Percentiles rank a stretch among this genome's conserved stretches.
phyloP scores from a whole-genome alignment of 1,284 basidiomycete genomes.

The Agroathelia rolfsii region DNA sequence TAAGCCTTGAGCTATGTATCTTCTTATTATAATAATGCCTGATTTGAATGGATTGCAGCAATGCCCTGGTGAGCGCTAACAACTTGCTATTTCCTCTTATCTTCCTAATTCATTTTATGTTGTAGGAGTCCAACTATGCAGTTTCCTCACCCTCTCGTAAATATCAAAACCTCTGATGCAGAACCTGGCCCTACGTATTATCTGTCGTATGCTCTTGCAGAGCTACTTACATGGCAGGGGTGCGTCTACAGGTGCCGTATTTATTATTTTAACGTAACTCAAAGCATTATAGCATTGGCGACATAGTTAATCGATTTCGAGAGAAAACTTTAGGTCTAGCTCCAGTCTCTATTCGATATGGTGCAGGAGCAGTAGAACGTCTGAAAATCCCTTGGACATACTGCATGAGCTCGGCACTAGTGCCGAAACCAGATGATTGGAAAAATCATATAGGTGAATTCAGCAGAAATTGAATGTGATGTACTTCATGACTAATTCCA shows the following conservation, averaged over 20 bases:
- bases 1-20: slow-evolving; percentile 20
- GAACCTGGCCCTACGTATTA: slow-evolving; percentile 44
- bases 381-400: slow-evolving; percentile 63
- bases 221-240: slow-evolving; percentile 51
- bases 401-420: slow-evolving; percentile 54
- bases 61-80: slow-evolving; percentile 52
- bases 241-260: slow-evolving; percentile 23
- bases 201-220: slow-evolving; percentile 45
- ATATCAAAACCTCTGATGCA: slow-evolving; percentile 41
- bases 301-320: slow-evolving; percentile 53
- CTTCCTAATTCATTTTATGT: neutral
- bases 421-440: slow-evolving; percentile 58
- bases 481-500: slow-evolving; percentile 1
- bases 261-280: neutral
- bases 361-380: slow-evolving; percentile 44
- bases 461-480: neutral
- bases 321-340: slow-evolving; percentile 38
- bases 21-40: too few species aligned
- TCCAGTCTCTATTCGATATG: slow-evolving; percentile 35
- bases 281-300: slow-evolving; percentile 34
- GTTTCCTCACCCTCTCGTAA: slow-evolving; percentile 59
- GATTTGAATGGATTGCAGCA: slow-evolving; percentile 24
- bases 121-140: slow-evolving; percentile 44
- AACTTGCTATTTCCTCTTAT: neutral
- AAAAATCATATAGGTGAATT: slow-evolving; percentile 46